These are phyloP conservation scores for Alternaria angustiovoidea DNA, from an alignment of 2,329 filamentous ascomycete species.

Conservation along the genomic window DNA sequence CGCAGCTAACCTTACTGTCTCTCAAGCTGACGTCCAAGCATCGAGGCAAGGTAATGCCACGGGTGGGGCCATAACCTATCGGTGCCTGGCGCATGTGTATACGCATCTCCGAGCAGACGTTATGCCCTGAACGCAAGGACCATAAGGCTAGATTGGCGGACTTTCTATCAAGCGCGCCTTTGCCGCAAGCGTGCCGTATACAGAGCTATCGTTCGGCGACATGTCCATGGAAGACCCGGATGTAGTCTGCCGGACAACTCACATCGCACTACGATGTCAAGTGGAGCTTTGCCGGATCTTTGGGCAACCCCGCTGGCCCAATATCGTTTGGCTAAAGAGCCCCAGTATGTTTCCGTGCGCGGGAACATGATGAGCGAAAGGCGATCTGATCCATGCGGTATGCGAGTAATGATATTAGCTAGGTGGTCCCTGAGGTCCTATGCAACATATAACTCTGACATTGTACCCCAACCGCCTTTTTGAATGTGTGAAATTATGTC, in stretches of 20 bases:
- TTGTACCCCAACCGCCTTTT: not conserved
- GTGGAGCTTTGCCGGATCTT: not conserved
- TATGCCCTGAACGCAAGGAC: not conserved
- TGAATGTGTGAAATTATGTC: not conserved
- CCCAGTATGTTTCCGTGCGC: not conserved
- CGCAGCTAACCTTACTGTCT: slow-evolving; percentile 1
- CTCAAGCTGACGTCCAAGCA: not conserved
- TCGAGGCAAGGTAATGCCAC: not conserved
- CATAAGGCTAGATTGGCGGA: too few relatives aligned
- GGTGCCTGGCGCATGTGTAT: not conserved
- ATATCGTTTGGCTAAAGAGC: not conserved
- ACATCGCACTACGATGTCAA: too few relatives aligned
- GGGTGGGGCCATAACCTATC: not conserved
- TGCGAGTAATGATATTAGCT: not conserved
- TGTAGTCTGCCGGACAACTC: too few relatives aligned
- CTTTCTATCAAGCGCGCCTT: too few relatives aligned
- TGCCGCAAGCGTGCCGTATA: too few relatives aligned
- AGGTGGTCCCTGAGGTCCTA: not conserved
- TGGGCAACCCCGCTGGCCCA: not conserved
- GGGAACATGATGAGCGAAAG: not conserved
- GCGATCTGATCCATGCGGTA: not conserved
- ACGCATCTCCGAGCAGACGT: not conserved
- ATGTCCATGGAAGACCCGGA: too few relatives aligned
- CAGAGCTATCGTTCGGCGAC: too few relatives aligned
- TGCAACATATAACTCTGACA: not conserved